phyloP scores from a whole-genome alignment of 441 rosid species.

The Theobroma grandiflorum region DNA sequence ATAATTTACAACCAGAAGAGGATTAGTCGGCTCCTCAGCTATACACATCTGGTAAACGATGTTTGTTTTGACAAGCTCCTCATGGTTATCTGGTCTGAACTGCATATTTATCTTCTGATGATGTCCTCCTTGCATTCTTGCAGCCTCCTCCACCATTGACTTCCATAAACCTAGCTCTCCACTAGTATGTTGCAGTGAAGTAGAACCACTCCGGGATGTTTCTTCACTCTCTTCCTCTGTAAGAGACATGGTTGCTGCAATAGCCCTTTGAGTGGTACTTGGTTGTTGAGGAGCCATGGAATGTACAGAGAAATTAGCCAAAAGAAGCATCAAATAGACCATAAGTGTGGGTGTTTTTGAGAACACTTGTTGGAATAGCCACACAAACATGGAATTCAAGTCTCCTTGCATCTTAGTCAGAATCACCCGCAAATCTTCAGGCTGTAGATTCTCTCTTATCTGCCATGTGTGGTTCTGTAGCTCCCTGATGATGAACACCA shows the following conservation, averaged over 20 bases:
- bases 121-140: constrained; percentile 42
- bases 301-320: constrained; percentile 71
- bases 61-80: constrained; percentile 56
- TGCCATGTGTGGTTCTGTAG: constrained; percentile 63
- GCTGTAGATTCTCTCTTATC: constrained; percentile 37
- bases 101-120: constrained; percentile 41
- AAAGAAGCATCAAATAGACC: constrained; percentile 79
- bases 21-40: constrained; percentile 68
- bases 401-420: constrained; percentile 57
- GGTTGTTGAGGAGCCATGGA: constrained; percentile 50
- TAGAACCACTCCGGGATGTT: constrained; percentile 9
- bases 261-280: background rate
- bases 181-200: constrained; percentile 30
- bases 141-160: constrained; percentile 57
- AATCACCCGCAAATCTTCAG: constrained; percentile 54
- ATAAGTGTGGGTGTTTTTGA: constrained; percentile 72
- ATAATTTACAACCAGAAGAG: constrained; percentile 69
- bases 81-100: constrained; percentile 57
- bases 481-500: constrained; percentile 78
- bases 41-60: constrained; percentile 59
- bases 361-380: constrained; percentile 84
- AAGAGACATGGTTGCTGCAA: constrained; percentile 20
- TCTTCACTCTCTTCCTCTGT: constrained; percentile 26
- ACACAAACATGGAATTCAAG: constrained; percentile 61
- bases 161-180: constrained; percentile 65